A percentile compares a stretch with the other conserved stretches of the same genome.
Conservation (phyloP, 768 basidiomycete species). For the Xerocomellus intermedius region DNA sequence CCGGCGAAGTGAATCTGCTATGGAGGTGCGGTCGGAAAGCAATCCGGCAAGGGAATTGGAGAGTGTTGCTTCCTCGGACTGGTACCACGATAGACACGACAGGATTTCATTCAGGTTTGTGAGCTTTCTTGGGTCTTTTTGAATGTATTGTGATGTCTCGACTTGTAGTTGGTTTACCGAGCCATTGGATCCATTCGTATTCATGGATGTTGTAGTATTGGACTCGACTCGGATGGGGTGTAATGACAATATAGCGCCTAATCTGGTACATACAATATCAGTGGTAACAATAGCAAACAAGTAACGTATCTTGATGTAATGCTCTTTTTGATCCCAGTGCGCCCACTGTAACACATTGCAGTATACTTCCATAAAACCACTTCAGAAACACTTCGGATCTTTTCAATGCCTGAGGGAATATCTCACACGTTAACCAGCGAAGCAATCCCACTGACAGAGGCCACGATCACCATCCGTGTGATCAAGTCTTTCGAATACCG, state of each 20-base stretch:
- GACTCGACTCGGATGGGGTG: too few relatives aligned
- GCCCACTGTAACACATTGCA: too few relatives aligned
- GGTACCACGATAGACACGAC: conserved; percentile 68
- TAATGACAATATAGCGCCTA: too few relatives aligned
- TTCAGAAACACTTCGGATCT: background rate
- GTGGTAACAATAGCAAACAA: too few relatives aligned
- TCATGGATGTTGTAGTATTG: conserved; percentile 6
- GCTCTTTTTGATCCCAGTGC: too few relatives aligned
- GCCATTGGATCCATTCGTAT: conserved; percentile 6
- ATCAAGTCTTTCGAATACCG: conserved; percentile 95
- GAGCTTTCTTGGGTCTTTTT: conserved; percentile 38
- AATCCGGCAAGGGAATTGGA: conserved; percentile 71
- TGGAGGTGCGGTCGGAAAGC: conserved; percentile 65
- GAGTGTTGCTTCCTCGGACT: conserved; percentile 75
- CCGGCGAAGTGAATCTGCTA: conserved; percentile 58
- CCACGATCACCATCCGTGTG: conserved; percentile 86
- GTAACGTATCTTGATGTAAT: too few relatives aligned
- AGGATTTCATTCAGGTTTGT: conserved; percentile 69
- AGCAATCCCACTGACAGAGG: conserved; percentile 64
- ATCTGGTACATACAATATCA: too few relatives aligned
- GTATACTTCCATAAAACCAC: background rate
- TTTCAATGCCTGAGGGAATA: conserved; percentile 34
- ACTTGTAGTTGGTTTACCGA: conserved; percentile 6
- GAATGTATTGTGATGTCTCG: conserved; percentile 4
- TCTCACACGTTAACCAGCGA: conserved; percentile 59